A percentile compares a stretch with the other conserved stretches of the same genome.
Conservation (phyloP, 1,284 basidiomycete genomes). For the Leucoagaricus sp. region DNA sequence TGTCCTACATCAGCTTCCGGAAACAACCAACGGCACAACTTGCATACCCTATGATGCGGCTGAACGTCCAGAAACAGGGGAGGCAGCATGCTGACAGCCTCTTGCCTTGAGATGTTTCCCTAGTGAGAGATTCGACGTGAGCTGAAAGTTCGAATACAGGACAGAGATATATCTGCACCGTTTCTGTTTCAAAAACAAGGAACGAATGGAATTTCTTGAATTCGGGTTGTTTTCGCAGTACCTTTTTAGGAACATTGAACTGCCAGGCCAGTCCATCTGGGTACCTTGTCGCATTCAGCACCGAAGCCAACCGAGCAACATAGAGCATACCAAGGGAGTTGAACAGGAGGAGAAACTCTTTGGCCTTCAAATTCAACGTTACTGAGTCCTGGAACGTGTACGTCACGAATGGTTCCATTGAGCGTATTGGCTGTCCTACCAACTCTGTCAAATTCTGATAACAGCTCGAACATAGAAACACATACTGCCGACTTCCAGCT, state of each 20-base stretch:
- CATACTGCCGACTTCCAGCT: slow-evolving; percentile 84
- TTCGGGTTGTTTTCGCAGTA: slow-evolving; percentile 88
- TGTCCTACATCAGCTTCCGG: slow-evolving; percentile 12
- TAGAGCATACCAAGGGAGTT: slow-evolving; percentile 74
- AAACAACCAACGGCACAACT: background rate
- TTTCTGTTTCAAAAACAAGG: slow-evolving; percentile 97
- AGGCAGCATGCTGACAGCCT: slow-evolving; percentile 98
- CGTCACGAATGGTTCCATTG: slow-evolving; percentile 71
- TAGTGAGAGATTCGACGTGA: slow-evolving; percentile 28
- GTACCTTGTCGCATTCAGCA: slow-evolving; percentile 61
- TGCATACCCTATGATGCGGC: slow-evolving; percentile 79
- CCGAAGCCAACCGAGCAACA: background rate
- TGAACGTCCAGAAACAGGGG: slow-evolving; percentile 95
- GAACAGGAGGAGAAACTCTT: slow-evolving; percentile 75
- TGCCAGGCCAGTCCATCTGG: slow-evolving; percentile 96
- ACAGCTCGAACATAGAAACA: slow-evolving; percentile 19
- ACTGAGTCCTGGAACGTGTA: slow-evolving; percentile 79
- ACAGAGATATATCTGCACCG: slow-evolving; percentile 51
- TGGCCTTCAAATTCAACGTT: slow-evolving; percentile 82
- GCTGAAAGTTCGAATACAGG: background rate
- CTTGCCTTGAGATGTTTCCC: slow-evolving; percentile 97
- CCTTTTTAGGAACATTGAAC: slow-evolving; percentile 89
- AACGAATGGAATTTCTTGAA: slow-evolving; percentile 98
- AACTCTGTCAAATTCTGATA: slow-evolving; percentile 4
- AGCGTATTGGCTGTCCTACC: slow-evolving; percentile 73